Base-by-base conservation (phyloP, 768 basidiomycete species). In the Russula brevipes region DNA sequence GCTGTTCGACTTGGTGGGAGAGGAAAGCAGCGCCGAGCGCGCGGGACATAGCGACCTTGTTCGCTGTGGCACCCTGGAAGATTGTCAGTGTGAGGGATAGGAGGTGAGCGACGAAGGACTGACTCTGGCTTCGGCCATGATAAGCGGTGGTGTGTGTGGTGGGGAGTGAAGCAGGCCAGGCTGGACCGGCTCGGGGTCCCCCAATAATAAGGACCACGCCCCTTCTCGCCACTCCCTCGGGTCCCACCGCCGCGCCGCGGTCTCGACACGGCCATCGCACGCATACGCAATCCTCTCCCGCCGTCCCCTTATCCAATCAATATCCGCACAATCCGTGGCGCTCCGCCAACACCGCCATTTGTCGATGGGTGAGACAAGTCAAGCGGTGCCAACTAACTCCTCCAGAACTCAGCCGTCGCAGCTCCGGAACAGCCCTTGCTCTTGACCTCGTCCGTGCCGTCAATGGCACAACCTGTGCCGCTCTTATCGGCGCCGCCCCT, bases 11-110 rank as follows among this genome's bases (percentile, higher is more conserved):
- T 69, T 94, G 90, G 69, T 94, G 91, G 66, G 82, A 88, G 63
- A 94, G 81, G 72, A 92, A 92, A 2, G 91, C 91, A 35, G 91
- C 90, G 19, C 91, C 91, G 44, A 94, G 83, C 1, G 91, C 91
- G 65, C 86, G 83, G 60, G 91, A 92, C 88, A 94, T 89, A 61
- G 89, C 89, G 46, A 88, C 72, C 72, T 87, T 88, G 74, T 82
- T 85, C 7, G 61, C 17, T 7, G 54, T n/a, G 5, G 38, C n/a
- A 17, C 38, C 60, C 60, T 61, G 33, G 14, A 24, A 24, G 30
- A 1, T 10, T 2, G 35, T 36, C 5, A 1, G 11, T 33, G n/a
- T 35, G 16, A 36, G 44, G 19, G n/a, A 5, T 7, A 33, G 6
- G 33, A 42, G 33, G 17, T 9, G 44, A 19, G 1, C 41, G 16